Evolutionary conservation across 225 moss, liverwort and hornwort species (phyloP).

Genomic region (Pseudoscleropodium purum): DNA sequence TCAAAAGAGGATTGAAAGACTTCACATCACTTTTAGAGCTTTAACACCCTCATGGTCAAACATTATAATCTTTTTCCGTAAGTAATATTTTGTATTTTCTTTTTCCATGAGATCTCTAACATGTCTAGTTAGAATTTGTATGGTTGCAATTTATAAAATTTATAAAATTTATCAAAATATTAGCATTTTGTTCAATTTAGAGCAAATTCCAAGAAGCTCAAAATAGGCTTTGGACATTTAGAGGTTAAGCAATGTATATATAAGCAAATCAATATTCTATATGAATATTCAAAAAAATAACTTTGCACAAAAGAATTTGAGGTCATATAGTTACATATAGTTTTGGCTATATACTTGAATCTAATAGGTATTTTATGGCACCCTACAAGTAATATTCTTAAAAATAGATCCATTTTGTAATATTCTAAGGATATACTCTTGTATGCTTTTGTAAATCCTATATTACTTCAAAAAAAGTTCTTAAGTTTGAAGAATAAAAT

Average conservation of each 20-base stretch:
- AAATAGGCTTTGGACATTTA: too few relatives aligned
- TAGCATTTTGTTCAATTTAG: too few relatives aligned
- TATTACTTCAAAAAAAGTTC: not conserved
- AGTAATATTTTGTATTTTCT: too few relatives aligned
- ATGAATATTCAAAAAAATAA: not conserved
- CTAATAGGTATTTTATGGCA: rapidly evolving
- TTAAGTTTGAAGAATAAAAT: rapidly evolving
- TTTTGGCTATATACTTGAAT: rapidly evolving
- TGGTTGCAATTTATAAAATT: too few relatives aligned
- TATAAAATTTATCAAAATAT: too few relatives aligned
- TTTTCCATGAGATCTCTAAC: too few relatives aligned
- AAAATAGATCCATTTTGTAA: not conserved
- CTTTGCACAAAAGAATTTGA: rapidly evolving
- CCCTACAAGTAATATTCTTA: rapidly evolving
- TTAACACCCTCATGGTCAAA: too few relatives aligned
- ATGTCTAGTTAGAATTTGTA: too few relatives aligned
- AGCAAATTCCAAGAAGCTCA: too few relatives aligned
- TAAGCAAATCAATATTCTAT: not conserved
- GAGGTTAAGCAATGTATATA: not conserved
- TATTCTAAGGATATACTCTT: not conserved
- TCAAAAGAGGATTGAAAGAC: too few relatives aligned
- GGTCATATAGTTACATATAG: not conserved
- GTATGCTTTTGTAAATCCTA: not conserved
- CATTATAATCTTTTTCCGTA: too few relatives aligned
- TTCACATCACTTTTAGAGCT: too few relatives aligned